Conservation (phyloP, 1,284 basidiomycete species). For the Pseudozyma tsukubaensis region DNA sequence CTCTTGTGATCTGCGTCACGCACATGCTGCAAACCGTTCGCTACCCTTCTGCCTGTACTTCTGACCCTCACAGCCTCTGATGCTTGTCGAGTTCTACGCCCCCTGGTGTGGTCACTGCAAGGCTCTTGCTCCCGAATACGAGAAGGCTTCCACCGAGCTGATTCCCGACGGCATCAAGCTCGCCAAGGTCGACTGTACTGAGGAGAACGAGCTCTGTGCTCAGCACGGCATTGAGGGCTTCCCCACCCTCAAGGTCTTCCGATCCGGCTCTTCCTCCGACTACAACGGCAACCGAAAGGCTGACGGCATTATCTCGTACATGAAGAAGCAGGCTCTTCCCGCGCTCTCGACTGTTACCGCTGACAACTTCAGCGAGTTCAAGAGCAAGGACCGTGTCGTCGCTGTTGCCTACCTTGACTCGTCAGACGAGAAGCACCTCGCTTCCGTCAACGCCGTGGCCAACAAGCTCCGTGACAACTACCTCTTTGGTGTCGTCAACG, state of each 20-base stretch:
- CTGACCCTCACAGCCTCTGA: conserved; percentile 74
- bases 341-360: conserved; percentile 85
- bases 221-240: conserved; percentile 87
- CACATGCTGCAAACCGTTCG: background rate
- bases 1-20: background rate
- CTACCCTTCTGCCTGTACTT: background rate
- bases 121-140: conserved; percentile 79
- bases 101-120: conserved; percentile 86
- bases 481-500: conserved; percentile 80
- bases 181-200: conserved; percentile 79
- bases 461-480: conserved; percentile 90
- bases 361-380: conserved; percentile 85
- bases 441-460: conserved; percentile 81
- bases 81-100: conserved; percentile 95
- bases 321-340: conserved; percentile 98
- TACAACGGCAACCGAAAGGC: conserved; percentile 92
- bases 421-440: conserved; percentile 73
- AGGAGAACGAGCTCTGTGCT: conserved; percentile 72
- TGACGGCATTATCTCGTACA: conserved; percentile 96
- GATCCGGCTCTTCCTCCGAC: conserved; percentile 78
- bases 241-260: conserved; percentile 92
- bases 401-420: conserved; percentile 84
- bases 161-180: conserved; percentile 88
- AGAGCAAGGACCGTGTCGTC: conserved; percentile 89
- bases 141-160: conserved; percentile 91